Evolutionary conservation across 768 basidiomycete genomes (phyloP).

Genomic region (Pulveroboletus sp.): DNA sequence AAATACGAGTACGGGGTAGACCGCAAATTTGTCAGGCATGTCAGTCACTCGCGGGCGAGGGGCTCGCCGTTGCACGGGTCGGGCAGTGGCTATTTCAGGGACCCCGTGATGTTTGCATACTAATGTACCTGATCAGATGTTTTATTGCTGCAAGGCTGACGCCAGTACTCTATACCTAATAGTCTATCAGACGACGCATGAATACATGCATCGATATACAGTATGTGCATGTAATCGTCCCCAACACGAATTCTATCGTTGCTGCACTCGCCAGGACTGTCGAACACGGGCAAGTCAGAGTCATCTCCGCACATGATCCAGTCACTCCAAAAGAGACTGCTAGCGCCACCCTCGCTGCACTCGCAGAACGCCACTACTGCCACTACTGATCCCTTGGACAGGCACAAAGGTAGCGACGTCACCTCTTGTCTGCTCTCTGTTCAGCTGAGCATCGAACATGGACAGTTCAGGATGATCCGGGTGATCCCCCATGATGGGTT

Average conservation of each 20-base stretch:
- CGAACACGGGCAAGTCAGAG: too few relatives aligned
- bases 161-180: background rate
- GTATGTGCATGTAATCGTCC: background rate
- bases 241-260: too few relatives aligned
- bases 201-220: too few relatives aligned
- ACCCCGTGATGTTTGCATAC: background rate
- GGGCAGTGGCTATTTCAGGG: background rate
- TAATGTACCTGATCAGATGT: background rate
- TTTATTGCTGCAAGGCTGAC: too few relatives aligned
- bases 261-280: too few relatives aligned
- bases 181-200: background rate
- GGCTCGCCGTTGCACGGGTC: background rate
- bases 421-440: too few relatives aligned
- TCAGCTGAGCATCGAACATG: background rate
- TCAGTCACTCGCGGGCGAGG: constrained; percentile 5
- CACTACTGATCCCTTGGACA: too few relatives aligned
- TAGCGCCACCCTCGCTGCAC: too few relatives aligned
- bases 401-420: too few relatives aligned
- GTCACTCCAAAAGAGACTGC: too few relatives aligned
- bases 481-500: background rate
- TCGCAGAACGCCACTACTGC: too few relatives aligned
- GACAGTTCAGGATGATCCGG: background rate
- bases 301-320: too few relatives aligned
- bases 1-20: background rate
- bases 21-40: background rate